These are phyloP conservation scores for Chlorella vulgaris DNA, from an alignment of 139 green algal genomes.

Conservation along the genomic window DNA sequence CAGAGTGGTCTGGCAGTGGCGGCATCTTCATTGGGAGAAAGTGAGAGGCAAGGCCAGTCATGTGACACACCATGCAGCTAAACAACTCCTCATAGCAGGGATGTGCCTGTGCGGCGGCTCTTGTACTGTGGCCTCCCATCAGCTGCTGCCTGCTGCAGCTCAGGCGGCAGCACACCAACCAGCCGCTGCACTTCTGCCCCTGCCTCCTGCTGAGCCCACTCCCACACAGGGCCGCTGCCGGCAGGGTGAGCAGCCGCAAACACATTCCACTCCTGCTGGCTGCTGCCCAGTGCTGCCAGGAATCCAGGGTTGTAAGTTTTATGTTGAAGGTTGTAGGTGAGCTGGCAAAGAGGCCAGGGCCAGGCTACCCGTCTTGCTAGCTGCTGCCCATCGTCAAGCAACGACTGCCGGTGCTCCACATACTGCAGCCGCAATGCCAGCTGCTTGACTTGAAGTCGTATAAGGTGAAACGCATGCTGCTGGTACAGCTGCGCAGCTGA, in stretches of 20 bases:
- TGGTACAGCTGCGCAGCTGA: background rate
- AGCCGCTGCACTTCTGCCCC: background rate
- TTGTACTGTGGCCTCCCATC: background rate
- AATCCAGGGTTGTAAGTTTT: no score
- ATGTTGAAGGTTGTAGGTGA: no score
- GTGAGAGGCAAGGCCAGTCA: no score
- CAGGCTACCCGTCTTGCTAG: background rate
- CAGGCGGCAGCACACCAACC: background rate
- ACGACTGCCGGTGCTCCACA: background rate
- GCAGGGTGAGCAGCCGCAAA: background rate
- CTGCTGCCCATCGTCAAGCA: background rate
- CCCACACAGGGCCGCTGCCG: background rate
- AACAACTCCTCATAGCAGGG: no score
- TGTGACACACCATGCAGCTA: no score
- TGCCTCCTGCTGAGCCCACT: background rate
- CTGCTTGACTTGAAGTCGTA: background rate
- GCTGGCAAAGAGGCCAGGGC: no score
- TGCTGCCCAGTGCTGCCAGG: background rate
- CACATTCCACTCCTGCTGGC: background rate
- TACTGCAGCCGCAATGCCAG: background rate
- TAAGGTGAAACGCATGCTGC: background rate
- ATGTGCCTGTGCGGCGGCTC: no score
- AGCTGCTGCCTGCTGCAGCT: background rate
- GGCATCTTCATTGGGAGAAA: background rate
- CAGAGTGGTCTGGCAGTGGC: background rate